Evolutionary conservation across 345 rosid genomes (phyloP).

Genomic region (Euphorbia peplus): DNA sequence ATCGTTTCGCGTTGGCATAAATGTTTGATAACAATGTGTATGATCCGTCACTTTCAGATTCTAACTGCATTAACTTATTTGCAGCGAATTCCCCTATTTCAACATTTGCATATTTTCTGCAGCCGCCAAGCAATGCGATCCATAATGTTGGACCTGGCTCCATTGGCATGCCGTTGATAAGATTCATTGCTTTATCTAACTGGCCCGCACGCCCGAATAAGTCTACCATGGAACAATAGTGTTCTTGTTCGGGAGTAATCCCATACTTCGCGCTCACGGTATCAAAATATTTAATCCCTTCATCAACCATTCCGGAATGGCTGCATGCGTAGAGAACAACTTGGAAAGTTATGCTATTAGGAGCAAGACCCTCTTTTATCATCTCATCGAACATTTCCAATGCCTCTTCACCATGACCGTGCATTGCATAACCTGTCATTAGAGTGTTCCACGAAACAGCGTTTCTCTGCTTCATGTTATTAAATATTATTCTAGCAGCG

Average conservation of each 20-base stretch:
- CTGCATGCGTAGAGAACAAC: slow-evolving; percentile 83
- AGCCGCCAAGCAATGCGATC: slow-evolving; percentile 73
- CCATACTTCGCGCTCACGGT: slow-evolving; percentile 52
- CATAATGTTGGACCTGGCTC: slow-evolving; percentile 62
- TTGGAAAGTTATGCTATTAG: slow-evolving; percentile 65
- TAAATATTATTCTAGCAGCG: slow-evolving; percentile 55
- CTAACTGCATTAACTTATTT: slow-evolving; percentile 38
- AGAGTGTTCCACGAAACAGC: slow-evolving; percentile 81
- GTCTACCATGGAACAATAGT: slow-evolving; percentile 84
- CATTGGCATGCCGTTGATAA: slow-evolving; percentile 68
- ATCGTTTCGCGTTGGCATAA: slow-evolving; percentile 72
- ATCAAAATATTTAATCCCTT: slow-evolving; percentile 60
- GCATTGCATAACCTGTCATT: slow-evolving; percentile 83
- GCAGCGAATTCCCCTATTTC: slow-evolving; percentile 81
- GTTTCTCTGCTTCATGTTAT: slow-evolving; percentile 53
- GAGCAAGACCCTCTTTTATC: slow-evolving; percentile 50
- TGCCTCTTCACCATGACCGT: slow-evolving; percentile 70
- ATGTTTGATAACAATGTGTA: slow-evolving; percentile 76
- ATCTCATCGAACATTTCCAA: slow-evolving; percentile 54
- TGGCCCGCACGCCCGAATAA: slow-evolving; percentile 75
- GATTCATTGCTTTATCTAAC: slow-evolving; percentile 54
- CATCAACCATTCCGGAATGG: slow-evolving; percentile 79
- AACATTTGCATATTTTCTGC: slow-evolving; percentile 68
- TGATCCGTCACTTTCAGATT: slow-evolving; percentile 66
- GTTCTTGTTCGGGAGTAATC: slow-evolving; percentile 58